Evolutionary conservation across 768 basidiomycete species (phyloP), one percentile per base, ranked within the genome.

Genomic region (Lactarius sanguifluus): DNA sequence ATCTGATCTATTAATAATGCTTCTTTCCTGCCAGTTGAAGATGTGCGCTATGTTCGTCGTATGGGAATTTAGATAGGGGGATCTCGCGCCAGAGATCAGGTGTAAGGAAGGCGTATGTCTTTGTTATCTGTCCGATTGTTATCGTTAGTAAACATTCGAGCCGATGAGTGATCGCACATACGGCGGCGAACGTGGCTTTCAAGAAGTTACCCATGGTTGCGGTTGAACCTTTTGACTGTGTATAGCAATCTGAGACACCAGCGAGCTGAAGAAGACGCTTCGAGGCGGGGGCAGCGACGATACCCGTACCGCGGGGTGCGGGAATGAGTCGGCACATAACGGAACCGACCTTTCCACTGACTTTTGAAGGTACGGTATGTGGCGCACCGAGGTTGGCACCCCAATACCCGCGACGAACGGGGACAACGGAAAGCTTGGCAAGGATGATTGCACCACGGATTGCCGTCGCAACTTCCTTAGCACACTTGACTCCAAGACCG

Each of bases 261-360:
- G 97, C 97, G 74, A 98, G 85, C 80, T 99, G 96, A 70, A 99
- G 82, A 74, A 99, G 83, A 72, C 96, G 91, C 85, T 96, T 98
- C 71, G 89, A 94, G 56, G 96, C 96, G 50, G 96, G 97, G 59
- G 97, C 97, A 74, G 97, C 97, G 75, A 99, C 97, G 80, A 99
- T 96, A 83, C 96, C 97, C 71, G 97, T 99, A 76, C 97, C 97
- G 73, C 97, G 91, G 64, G 96, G 95, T 54, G 96, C 97, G 73
- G 97, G 96, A 75, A 99, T 96, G 74, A 99, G 87, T 75, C 96
- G 92, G 81, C 95, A 97, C 94, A 94, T 97, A 81, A 99, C 97
- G 69, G 96, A 98, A 69, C 96, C 97, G 73, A 94, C 91, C 85
- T 98, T 98, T 70, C 97, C 97, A 80, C 89, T 90, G 76, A 98